phyloP scores from a whole-genome alignment of 805 yeast species.

The Sugiyamaella valdiviana region DNA sequence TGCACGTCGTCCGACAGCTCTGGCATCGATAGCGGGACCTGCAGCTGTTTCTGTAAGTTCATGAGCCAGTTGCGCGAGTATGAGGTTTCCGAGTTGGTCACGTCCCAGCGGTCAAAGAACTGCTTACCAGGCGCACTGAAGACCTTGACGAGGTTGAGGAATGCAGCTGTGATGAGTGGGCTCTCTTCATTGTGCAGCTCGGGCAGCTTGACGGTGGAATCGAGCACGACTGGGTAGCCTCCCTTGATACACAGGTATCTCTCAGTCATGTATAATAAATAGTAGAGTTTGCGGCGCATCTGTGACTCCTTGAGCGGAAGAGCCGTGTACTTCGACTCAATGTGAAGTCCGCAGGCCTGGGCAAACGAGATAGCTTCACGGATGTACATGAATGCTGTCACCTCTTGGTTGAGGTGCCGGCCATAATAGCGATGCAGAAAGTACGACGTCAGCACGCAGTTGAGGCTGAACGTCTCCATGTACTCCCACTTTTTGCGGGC shows the following conservation, averaged over 20 bases:
- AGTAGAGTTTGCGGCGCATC: constrained; percentile 11
- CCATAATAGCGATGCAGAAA: constrained; percentile 13
- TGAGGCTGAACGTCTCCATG: constrained; percentile 6
- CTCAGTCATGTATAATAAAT: constrained; percentile 14
- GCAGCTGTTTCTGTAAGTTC: constrained; percentile 7
- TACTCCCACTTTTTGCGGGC: constrained; percentile 9
- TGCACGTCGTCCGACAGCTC: constrained; percentile 7
- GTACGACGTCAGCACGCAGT: constrained; percentile 12
- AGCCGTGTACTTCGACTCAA: constrained; percentile 1
- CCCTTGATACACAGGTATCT: constrained; percentile 12
- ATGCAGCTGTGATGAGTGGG: constrained; percentile 6
- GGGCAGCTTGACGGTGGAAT: constrained; percentile 9
- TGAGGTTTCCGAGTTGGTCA: neutral
- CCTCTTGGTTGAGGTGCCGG: constrained; percentile 6
- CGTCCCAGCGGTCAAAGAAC: constrained; percentile 11
- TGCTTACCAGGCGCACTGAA: constrained; percentile 13
- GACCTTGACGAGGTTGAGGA: constrained; percentile 11
- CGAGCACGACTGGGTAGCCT: constrained; percentile 12
- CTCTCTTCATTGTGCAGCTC: constrained; percentile 8
- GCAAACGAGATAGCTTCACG: constrained; percentile 15
- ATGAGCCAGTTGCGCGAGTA: constrained; percentile 9
- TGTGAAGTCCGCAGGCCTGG: constrained; percentile 11
- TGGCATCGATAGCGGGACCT: constrained; percentile 3
- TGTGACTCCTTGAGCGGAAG: constrained; percentile 10
- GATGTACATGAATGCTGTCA: constrained; percentile 11